Conservation (phyloP, 441 rosid species). For the Metrosideros polymorpha region DNA sequence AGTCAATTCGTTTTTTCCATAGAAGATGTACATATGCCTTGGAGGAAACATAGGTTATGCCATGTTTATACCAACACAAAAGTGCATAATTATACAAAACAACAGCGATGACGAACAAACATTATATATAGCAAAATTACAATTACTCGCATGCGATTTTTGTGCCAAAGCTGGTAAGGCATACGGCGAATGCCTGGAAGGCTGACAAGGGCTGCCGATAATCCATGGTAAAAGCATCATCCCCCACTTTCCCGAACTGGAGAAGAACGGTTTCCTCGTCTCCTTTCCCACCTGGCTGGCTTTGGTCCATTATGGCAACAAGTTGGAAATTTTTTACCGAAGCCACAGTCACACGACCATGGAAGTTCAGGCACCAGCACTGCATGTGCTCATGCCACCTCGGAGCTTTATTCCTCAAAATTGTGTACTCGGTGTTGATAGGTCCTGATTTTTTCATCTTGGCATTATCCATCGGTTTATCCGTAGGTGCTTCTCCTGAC, state of each 20-base stretch:
- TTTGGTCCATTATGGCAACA: conserved; percentile 62
- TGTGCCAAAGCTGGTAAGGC: conserved; percentile 90
- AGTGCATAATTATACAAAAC: background rate
- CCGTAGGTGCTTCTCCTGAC: conserved; percentile 19
- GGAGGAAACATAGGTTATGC: background rate
- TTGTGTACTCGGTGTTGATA: conserved; percentile 22
- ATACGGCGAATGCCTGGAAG: conserved; percentile 88
- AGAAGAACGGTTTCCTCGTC: conserved; percentile 50
- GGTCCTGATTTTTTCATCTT: conserved; percentile 23
- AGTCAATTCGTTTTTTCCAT: background rate
- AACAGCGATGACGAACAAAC: background rate
- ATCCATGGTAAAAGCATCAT: conserved; percentile 87
- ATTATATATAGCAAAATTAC: background rate
- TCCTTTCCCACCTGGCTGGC: conserved; percentile 78
- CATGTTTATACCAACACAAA: background rate
- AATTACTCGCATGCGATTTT: conserved; percentile 86
- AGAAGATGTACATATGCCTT: background rate
- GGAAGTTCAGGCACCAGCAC: conserved; percentile 96
- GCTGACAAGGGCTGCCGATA: conserved; percentile 86
- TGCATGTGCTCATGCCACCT: conserved; percentile 93
- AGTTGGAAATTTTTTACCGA: conserved; percentile 92
- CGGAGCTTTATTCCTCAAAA: conserved; percentile 78
- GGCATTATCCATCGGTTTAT: conserved; percentile 12
- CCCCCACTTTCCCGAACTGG: conserved; percentile 88
- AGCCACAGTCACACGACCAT: conserved; percentile 87